Base-by-base conservation (phyloP, 176 grass and related monocot species). In the Aegilops tauschii region DNA sequence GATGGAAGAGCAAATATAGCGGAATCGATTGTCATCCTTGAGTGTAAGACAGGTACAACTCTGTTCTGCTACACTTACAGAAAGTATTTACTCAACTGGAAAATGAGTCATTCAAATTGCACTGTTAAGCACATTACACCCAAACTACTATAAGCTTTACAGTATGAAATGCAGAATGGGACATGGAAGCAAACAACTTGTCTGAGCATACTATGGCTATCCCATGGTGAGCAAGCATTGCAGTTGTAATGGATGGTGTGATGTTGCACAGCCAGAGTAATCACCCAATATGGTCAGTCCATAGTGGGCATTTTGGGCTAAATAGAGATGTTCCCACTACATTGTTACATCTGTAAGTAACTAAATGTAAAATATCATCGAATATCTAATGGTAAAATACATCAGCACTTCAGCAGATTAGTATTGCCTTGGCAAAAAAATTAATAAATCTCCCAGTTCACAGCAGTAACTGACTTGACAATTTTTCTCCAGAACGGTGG, bases 111-210 rank as follows among this genome's bases (percentile, higher is more conserved):
- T 14, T 64, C 76, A 65, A 75, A 82, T 23, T 63, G 10, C 56
- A 74, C 20, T 9, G 27, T 84, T 12, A 12, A 76, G 39, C 82
- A 63, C 74, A 65, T 63, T 74, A 75, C 37, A 90, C 30, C 12
- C 37, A 52, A 14, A 25, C 3, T 20, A 5, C 31, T 45, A 83
- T 79, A 76, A 36, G 42, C 12, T 45, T 89, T 66, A 39, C 5
- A 72, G 40, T 28, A 78, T 32, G 30, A 65, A 83, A 27, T 34
- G 1, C 5, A 73, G 78, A 20, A 28, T 79, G 71, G 25, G 12
- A 11, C 42, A 75, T 10, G 12, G 42, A 85, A 21, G 27, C 7
- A 65, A 28, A 86, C n/a, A 79, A 7, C 20, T 58, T 44, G 35
- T 28, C n/a, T 80, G 77, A 34, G 20, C 27, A 86, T 13, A 28